A percentile compares a stretch with the other conserved stretches of the same genome.
These are phyloP conservation scores for Dryas drummondii DNA, from an alignment of 306 rosid species.

Conservation along the genomic window DNA sequence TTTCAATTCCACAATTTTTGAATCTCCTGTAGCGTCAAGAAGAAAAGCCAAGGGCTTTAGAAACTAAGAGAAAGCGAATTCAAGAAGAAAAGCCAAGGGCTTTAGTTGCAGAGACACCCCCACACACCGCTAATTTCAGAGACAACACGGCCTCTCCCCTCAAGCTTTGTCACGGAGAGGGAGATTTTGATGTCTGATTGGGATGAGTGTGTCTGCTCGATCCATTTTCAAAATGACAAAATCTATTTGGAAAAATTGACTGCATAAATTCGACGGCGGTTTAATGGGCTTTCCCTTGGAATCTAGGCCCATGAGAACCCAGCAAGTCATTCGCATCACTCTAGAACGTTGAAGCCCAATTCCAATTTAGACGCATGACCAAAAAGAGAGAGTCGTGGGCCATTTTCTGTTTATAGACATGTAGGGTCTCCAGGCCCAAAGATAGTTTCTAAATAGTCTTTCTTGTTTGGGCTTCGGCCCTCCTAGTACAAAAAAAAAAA, in stretches of 20 bases:
- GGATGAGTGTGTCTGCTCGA: neutral
- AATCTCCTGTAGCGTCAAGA: neutral
- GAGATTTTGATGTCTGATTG: conserved; percentile 10
- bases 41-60: conserved; percentile 33
- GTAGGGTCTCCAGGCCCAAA: too few relatives aligned
- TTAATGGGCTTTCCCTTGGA: neutral
- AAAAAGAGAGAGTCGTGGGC: too few relatives aligned
- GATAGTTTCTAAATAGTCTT: too few relatives aligned
- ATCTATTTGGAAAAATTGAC: neutral
- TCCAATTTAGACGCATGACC: too few relatives aligned
- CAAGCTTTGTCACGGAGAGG: neutral
- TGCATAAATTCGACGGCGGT: neutral
- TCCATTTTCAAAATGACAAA: neutral
- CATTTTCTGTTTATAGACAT: too few relatives aligned
- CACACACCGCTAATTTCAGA: neutral
- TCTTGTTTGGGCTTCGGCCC: too few relatives aligned
- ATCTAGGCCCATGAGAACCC: neutral
- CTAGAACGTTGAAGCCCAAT: too few relatives aligned
- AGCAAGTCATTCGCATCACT: too few relatives aligned
- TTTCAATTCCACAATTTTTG: neutral
- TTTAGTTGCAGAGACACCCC: conserved; percentile 7
- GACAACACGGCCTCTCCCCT: conserved; percentile 2
- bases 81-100: neutral
- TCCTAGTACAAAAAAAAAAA: too few relatives aligned
- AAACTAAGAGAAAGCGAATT: neutral